phyloP scores from a whole-genome alignment of 129 eudicot genomes.

The Helichrysum umbraculigerum region DNA sequence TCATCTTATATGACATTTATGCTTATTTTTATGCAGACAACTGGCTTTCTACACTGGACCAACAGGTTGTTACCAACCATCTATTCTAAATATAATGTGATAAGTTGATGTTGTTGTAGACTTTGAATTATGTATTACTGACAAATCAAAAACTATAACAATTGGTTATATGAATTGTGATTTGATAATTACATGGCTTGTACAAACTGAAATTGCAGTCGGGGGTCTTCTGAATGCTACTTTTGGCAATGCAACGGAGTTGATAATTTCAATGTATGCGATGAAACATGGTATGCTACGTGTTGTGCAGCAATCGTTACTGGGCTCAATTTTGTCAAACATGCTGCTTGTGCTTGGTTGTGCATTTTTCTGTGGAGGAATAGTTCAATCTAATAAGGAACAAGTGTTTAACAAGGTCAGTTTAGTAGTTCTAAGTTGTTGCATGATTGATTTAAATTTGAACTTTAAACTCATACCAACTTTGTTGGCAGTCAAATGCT shows the following conservation, averaged over 20 bases:
- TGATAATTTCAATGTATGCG: constrained; percentile 79
- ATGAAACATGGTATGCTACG: constrained; percentile 67
- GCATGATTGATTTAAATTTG: constrained; percentile 7
- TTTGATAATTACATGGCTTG: constrained; percentile 17
- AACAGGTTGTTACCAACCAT: constrained; percentile 51
- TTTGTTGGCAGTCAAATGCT: constrained; percentile 57
- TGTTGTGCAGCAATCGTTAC: constrained; percentile 77
- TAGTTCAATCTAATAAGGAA: constrained; percentile 56
- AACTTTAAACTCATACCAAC: neutral
- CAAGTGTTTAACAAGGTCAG: constrained; percentile 72
- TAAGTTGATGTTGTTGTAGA: constrained; percentile 7
- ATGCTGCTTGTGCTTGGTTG: constrained; percentile 88
- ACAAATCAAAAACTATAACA: too few species aligned
- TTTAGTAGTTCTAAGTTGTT: constrained; percentile 11
- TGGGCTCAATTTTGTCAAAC: constrained; percentile 86
- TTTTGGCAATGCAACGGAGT: constrained; percentile 84
- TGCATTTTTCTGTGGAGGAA: constrained; percentile 79
- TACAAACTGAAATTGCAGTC: constrained; percentile 49
- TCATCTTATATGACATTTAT: neutral
- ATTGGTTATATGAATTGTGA: constrained; percentile 3
- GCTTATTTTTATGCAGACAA: constrained; percentile 48
- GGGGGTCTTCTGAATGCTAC: constrained; percentile 91
- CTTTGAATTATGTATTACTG: neutral
- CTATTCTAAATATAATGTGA: constrained; percentile 1
- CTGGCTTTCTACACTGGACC: constrained; percentile 70